Conservation (phyloP, 2,329 filamentous ascomycete genomes). For the Pseudodiploospora longispora region DNA sequence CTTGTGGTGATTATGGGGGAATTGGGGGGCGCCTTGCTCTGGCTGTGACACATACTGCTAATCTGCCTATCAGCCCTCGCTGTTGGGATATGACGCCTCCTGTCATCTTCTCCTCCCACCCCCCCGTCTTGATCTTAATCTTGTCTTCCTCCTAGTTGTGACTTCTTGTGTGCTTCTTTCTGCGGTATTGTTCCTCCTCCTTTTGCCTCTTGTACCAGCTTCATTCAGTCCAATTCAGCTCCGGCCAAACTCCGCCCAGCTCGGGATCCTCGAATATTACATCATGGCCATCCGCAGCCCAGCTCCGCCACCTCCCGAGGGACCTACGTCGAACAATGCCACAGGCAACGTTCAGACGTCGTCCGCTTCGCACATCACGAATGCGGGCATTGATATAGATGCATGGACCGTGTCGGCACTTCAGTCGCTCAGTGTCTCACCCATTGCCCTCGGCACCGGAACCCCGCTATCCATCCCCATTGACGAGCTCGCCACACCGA, state of each 20-base stretch:
- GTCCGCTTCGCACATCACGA: slow-evolving; percentile 15
- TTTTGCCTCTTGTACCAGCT: background rate
- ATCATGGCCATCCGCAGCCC: slow-evolving; percentile 46
- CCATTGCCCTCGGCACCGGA: slow-evolving; percentile 50
- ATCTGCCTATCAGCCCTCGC: background rate
- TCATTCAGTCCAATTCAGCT: background rate
- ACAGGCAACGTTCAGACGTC: slow-evolving; percentile 9
- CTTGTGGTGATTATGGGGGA: slow-evolving; percentile 4
- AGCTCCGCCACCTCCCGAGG: slow-evolving; percentile 41
- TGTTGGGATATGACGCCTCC: background rate
- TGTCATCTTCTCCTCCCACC: background rate
- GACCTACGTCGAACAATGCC: slow-evolving; percentile 15
- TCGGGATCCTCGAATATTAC: background rate
- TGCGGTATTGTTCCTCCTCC: background rate
- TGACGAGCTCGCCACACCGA: slow-evolving; percentile 41
- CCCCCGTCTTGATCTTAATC: background rate
- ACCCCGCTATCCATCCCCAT: slow-evolving; percentile 67
- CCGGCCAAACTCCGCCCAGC: background rate
- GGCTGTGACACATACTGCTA: background rate
- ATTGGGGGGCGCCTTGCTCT: background rate
- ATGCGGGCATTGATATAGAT: slow-evolving; percentile 48
- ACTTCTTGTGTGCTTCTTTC: background rate
- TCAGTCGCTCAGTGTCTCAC: slow-evolving; percentile 46
- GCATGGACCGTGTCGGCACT: slow-evolving; percentile 57
- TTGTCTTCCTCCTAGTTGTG: background rate